Percentiles rank a stretch among this genome's conserved stretches.
Conservation (phyloP, 768 basidiomycete genomes). For the Russula abietina region DNA sequence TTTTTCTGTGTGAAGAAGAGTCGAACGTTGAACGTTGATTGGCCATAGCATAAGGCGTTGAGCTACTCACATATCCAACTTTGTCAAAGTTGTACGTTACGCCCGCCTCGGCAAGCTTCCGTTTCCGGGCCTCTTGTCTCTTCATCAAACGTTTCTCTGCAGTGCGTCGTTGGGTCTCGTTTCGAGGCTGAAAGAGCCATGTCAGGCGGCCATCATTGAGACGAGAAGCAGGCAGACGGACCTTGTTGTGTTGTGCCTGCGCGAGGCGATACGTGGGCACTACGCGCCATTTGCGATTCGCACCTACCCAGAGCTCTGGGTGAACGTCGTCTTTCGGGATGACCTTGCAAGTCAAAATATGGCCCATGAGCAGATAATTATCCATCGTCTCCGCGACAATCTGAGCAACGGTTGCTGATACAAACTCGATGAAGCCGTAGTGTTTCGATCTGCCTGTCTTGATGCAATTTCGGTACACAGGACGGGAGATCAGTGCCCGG, state of each 20-base stretch:
- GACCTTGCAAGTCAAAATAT: conserved; percentile 85
- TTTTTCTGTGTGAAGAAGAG: conserved; percentile 33
- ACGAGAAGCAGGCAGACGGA: conserved; percentile 29
- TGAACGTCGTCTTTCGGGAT: conserved; percentile 88
- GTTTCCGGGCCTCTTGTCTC: conserved; percentile 71
- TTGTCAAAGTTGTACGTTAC: conserved; percentile 82
- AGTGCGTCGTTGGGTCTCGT: conserved; percentile 58
- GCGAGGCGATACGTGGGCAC: conserved; percentile 71
- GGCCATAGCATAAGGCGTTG: neutral
- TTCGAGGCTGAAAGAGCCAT: conserved; percentile 52
- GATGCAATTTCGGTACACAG: neutral
- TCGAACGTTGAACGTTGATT: neutral
- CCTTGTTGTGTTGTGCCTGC: conserved; percentile 78
- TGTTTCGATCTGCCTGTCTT: conserved; percentile 96
- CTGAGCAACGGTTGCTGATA: conserved; percentile 79
- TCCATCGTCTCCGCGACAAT: conserved; percentile 99
- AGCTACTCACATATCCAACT: conserved; percentile 71
- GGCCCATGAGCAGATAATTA: conserved; percentile 94
- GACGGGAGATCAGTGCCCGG: neutral
- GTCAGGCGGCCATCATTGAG: neutral
- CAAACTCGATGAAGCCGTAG: conserved; percentile 95
- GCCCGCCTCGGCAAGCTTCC: conserved; percentile 71
- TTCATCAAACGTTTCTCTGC: conserved; percentile 65
- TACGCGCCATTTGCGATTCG: conserved; percentile 82
- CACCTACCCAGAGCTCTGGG: conserved; percentile 94